These are phyloP conservation scores for Tuber umbilicatum DNA, from an alignment of 495 filamentous ascomycete genomes.

Conservation along the genomic window DNA sequence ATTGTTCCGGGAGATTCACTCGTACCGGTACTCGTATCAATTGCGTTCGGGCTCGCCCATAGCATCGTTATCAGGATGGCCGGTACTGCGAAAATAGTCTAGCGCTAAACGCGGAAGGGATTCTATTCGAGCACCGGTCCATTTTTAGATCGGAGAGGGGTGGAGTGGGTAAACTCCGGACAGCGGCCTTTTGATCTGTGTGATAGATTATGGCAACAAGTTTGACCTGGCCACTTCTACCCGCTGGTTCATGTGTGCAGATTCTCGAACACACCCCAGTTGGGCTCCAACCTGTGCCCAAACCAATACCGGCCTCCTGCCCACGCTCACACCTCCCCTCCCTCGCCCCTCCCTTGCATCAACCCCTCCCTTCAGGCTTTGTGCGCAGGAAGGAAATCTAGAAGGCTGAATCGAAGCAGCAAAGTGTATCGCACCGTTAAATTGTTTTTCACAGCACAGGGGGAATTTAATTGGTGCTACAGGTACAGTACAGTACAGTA, in stretches of 20 bases:
- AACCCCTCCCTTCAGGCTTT: neutral
- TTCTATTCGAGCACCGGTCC: neutral
- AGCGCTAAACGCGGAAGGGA: neutral
- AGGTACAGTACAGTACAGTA: too few species aligned
- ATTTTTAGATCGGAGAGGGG: neutral
- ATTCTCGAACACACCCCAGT: neutral
- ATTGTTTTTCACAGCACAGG: neutral
- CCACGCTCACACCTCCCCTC: too few species aligned
- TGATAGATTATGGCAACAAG: neutral
- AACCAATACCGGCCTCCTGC: neutral
- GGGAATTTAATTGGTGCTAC: neutral
- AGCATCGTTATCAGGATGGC: neutral
- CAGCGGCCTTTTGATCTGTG: neutral
- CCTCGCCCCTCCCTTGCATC: neutral
- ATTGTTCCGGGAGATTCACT: neutral
- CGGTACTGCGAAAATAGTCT: neutral
- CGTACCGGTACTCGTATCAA: neutral
- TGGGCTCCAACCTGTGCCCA: neutral
- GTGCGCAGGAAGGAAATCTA: neutral
- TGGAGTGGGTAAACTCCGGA: neutral
- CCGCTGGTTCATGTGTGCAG: neutral
- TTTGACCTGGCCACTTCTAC: neutral
- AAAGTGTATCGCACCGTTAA: neutral
- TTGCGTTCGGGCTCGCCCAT: neutral
- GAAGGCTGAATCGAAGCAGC: neutral